Base-by-base conservation (phyloP, 2,329 filamentous ascomycete genomes). In the Cladosporium sp. region DNA sequence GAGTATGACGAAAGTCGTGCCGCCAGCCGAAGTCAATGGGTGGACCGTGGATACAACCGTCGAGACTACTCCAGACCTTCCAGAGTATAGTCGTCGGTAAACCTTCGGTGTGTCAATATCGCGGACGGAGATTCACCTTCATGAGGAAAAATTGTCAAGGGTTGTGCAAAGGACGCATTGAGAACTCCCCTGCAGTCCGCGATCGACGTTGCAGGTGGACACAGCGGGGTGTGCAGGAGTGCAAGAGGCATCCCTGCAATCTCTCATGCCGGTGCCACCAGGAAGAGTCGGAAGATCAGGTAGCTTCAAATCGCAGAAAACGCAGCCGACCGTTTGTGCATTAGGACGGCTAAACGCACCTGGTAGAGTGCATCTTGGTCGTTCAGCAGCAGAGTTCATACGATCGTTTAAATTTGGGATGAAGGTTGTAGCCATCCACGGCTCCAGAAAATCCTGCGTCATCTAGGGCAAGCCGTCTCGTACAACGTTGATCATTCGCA, bases 1-100 rank as follows among this genome's bases (percentile, higher is more conserved):
- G 60, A 18, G 46, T 55, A 63, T 63, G 60, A 63, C 60, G 60
- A 21, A 44, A 50, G 58, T 40, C 44, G 29, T 52, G 58, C 58
- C 46, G 58, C 29, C 28, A 61, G 58, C 58, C 40, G 58, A 52
- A 52, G 28, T 58, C 53, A 26, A 58, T 28, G 37, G 35, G 56
- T 40, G 56, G 33, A 23, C 29, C 29, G 14, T 14, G 53, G 53
- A 35, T 58, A 11, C 21, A 40, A 44, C 31, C 35, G 56, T 23
- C 16, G 21, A 58, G 35, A 16, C 50, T 37, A 58, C 29, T 40
- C 33, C 33, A 58, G 56, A 35, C 14, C 33, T 29, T n/a, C 14
- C 26, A 55, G 23, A 21, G 26, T 5, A 46, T 12, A 29, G 23
- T 14, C 26, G 11, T 49, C 58, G 58, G 58, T 50, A 31, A 52